Evolutionary conservation across 331 rosid genomes (phyloP).

Genomic region (Malus hybrid): DNA sequence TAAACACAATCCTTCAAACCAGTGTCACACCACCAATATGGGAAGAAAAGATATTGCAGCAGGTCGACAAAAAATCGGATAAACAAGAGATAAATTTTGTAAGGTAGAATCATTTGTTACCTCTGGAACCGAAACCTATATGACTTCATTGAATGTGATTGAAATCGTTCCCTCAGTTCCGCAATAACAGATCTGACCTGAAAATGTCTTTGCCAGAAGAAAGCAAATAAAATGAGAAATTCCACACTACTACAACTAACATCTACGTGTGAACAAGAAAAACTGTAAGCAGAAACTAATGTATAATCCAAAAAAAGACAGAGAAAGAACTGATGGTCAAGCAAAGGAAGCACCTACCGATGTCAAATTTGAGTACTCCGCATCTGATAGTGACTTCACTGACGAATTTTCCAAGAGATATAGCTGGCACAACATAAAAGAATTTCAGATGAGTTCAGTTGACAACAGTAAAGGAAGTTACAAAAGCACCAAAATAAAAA

Average conservation of each 20-base stretch:
- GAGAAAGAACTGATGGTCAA: constrained; percentile 16
- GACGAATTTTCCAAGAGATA: constrained; percentile 81
- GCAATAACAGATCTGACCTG: constrained; percentile 95
- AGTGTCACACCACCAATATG: neutral
- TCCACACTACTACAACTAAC: constrained; percentile 18
- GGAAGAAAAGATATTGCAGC: neutral
- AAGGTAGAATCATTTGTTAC: constrained; percentile 22
- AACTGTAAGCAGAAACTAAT: neutral
- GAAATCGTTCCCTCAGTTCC: constrained; percentile 86
- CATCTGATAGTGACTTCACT: constrained; percentile 80
- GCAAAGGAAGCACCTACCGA: constrained; percentile 77
- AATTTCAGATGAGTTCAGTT: constrained; percentile 2
- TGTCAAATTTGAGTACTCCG: constrained; percentile 92
- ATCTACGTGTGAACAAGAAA: constrained; percentile 2
- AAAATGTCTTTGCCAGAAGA: constrained; percentile 94
- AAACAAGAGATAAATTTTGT: neutral
- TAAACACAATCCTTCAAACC: neutral
- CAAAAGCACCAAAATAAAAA: neutral
- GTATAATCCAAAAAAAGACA: neutral
- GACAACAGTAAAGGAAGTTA: neutral
- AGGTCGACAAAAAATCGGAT: neutral
- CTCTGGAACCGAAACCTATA: constrained; percentile 90
- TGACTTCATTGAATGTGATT: constrained; percentile 92
- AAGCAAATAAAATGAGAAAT: constrained; percentile 85
- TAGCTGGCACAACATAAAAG: constrained; percentile 58